Base-by-base conservation (phyloP, 2,329 filamentous ascomycete genomes). In the Hymenoscyphus infarciens region DNA sequence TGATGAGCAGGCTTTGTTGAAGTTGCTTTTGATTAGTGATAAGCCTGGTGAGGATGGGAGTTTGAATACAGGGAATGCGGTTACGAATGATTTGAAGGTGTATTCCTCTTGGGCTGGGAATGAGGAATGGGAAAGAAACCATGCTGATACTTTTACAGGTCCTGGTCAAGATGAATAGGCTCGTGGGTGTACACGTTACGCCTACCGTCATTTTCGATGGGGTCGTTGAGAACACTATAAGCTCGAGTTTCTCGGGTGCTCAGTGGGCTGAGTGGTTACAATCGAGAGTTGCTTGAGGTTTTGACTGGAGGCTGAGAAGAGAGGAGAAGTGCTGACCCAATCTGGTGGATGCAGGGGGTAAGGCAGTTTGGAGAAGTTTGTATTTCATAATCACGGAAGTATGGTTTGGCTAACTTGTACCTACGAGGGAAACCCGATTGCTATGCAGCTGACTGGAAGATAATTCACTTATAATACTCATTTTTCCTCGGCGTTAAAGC, bases 121-220 rank as follows among this genome's bases (percentile, higher is more conserved):
- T n/a, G n/a, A n/a, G n/a, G n/a, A n/a, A n/a, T n/a, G n/a, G n/a
- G n/a, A n/a, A n/a, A n/a, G n/a, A n/a, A n/a, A n/a, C n/a, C n/a
- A n/a, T n/a, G n/a, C n/a, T n/a, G n/a, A n/a, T n/a, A 31, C 11
- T 22, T 13, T 52, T 8, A 25, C 13, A 52, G 45, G 19, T 52
- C 57, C 79, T 94, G 71, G 86, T 94, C 65, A 96, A 93, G 83
- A 88, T 88, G 75, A 84, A 91, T 71, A 81, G 94, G 53, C 77
- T 95, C 68, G 83, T 90, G 8, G 90, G 93, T 13, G 86, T 97
- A 53, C 94, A 98, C 79, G 91, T 97, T 49, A 94, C 91, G 52
- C 94, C 94, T 1, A 97, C 93, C 0, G 92, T 94, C 22, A 81
- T 96, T 57, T 93, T 96, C 75, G 87, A 98, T 76, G 92, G 93